Evolutionary conservation across 2,329 filamentous ascomycete genomes (phyloP).

Genomic region (Talaromyces amestolkiae): DNA sequence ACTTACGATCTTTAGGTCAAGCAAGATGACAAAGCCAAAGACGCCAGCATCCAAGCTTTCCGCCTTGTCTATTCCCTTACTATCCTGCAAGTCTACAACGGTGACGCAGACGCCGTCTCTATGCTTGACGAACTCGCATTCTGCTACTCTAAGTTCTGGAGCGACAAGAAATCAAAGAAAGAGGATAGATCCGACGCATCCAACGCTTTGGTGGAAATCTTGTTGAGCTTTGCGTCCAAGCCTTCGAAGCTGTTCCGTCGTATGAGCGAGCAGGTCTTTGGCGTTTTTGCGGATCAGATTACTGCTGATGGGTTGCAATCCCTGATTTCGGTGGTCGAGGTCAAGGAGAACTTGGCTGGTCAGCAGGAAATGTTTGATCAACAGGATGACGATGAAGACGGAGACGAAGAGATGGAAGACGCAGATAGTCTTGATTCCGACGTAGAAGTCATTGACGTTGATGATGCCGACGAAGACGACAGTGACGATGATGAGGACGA

Average conservation of each 20-base stretch:
- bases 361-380: slow-evolving; percentile 83
- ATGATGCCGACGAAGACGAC: slow-evolving; percentile 30
- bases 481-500: slow-evolving; percentile 18
- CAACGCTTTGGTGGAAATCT: slow-evolving; percentile 76
- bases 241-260: slow-evolving; percentile 81
- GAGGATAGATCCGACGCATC: slow-evolving; percentile 53
- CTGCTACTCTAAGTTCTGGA: slow-evolving; percentile 64
- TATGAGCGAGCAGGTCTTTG: slow-evolving; percentile 83
- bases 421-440: slow-evolving; percentile 41
- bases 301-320: slow-evolving; percentile 69
- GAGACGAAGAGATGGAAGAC: slow-evolving; percentile 55
- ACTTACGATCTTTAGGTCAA: slow-evolving; percentile 45
- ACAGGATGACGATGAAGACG: slow-evolving; percentile 57
- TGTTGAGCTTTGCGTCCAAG: slow-evolving; percentile 85
- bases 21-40: slow-evolving; percentile 46
- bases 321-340: slow-evolving; percentile 62
- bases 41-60: slow-evolving; percentile 70
- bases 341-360: slow-evolving; percentile 77
- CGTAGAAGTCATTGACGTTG: slow-evolving; percentile 27
- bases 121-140: slow-evolving; percentile 78
- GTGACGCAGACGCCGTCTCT: slow-evolving; percentile 78
- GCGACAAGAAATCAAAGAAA: slow-evolving; percentile 53
- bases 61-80: slow-evolving; percentile 80
- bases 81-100: slow-evolving; percentile 84
- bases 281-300: slow-evolving; percentile 73